Percentiles rank a stretch among this genome's conserved stretches.
These are phyloP conservation scores for Cetraspora pellucida DNA, from an alignment of 192 early-diverging fungal genomes.

Conservation along the genomic window DNA sequence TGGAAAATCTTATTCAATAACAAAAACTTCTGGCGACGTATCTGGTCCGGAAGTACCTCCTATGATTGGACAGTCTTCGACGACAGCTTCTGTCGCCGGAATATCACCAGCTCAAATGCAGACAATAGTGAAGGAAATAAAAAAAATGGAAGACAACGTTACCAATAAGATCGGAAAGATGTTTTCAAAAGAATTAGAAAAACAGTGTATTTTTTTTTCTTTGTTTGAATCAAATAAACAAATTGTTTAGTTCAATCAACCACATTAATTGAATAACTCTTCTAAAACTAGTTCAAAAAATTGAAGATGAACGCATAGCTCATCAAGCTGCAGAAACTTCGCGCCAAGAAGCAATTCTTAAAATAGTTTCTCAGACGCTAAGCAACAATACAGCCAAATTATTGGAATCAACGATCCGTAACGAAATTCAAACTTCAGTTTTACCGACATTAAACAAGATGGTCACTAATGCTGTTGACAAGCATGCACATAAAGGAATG, in stretches of 20 bases:
- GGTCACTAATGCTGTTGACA: slow-evolving; percentile 45
- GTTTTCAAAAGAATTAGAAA: slow-evolving; percentile 36
- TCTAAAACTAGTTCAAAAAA: slow-evolving; percentile 27
- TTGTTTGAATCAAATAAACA: too few species aligned
- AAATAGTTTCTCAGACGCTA: slow-evolving; percentile 49
- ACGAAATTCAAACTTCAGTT: slow-evolving; percentile 49
- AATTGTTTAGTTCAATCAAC: background rate
- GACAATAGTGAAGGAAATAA: slow-evolving; percentile 29
- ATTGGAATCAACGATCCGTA: slow-evolving; percentile 47
- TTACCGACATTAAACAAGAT: slow-evolving; percentile 47
- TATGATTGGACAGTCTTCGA: background rate
- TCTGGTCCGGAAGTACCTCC: background rate
- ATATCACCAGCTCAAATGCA: slow-evolving; percentile 17
- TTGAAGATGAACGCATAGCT: slow-evolving; percentile 35
- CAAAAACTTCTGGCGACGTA: background rate
- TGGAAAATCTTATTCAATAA: background rate
- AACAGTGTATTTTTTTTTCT: slow-evolving; percentile 32
- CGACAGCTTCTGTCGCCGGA: background rate
- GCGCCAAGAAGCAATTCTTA: slow-evolving; percentile 50
- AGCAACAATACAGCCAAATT: slow-evolving; percentile 50
- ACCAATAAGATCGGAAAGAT: slow-evolving; percentile 35
- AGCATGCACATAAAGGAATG: slow-evolving; percentile 41
- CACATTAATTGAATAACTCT: background rate
- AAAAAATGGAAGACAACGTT: slow-evolving; percentile 36
- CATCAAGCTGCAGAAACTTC: slow-evolving; percentile 46